A percentile compares a stretch with the other conserved stretches of the same genome.
These are phyloP conservation scores for Berberis vulgaris DNA, from an alignment of 164 flowering plant species.

Conservation along the genomic window DNA sequence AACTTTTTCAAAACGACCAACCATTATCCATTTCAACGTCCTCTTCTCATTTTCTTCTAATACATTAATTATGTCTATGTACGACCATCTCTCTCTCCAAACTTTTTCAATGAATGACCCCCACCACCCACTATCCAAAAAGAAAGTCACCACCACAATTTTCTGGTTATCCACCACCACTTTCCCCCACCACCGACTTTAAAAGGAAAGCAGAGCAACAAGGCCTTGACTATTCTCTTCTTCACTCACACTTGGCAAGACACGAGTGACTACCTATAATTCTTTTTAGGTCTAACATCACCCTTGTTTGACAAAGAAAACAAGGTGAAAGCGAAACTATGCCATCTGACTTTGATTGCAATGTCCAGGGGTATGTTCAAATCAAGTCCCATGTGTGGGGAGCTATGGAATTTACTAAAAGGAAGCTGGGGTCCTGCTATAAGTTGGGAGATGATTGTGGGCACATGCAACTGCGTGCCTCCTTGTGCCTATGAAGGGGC, in stretches of 20 bases:
- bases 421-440: slow-evolving; percentile 1
- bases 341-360: slow-evolving; percentile 75
- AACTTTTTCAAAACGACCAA: slow-evolving; percentile 17
- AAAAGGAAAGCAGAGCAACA: slow-evolving; percentile 11
- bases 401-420: not conserved
- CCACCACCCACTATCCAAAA: slow-evolving; percentile 45
- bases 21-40: slow-evolving; percentile 24
- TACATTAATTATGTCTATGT: slow-evolving; percentile 18
- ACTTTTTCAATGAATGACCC: slow-evolving; percentile 11
- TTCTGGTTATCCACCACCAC: slow-evolving; percentile 42
- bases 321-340: slow-evolving; percentile 22
- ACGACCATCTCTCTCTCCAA: slow-evolving; percentile 18
- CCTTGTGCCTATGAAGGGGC: slow-evolving; percentile 26
- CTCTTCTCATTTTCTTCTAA: slow-evolving; percentile 14
- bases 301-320: slow-evolving; percentile 42
- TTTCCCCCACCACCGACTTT: slow-evolving; percentile 23
- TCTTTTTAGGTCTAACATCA: slow-evolving; percentile 32
- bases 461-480: slow-evolving; percentile 11
- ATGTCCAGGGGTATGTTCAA: slow-evolving; percentile 13
- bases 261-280: slow-evolving; percentile 16
- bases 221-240: slow-evolving; percentile 38
- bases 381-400: slow-evolving; percentile 5
- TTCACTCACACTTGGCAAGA: slow-evolving; percentile 31
- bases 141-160: slow-evolving; percentile 39
- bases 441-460: slow-evolving; percentile 10